Conservation (phyloP, 1,139 yeast species). For the Pneumocystis jirovecii region DNA sequence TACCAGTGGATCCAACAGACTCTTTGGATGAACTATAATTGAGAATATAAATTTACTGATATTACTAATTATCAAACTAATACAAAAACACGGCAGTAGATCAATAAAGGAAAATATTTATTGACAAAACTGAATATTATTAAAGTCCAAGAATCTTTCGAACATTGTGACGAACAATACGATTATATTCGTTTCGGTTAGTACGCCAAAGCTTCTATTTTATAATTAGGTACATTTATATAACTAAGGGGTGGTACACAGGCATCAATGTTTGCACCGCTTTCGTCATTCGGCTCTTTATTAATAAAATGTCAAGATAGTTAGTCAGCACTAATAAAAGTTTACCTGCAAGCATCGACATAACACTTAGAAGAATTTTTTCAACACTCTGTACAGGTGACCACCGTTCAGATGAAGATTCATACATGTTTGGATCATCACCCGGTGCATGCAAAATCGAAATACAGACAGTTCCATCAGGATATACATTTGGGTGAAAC, state of each 20-base stretch:
- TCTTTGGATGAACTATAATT: not conserved
- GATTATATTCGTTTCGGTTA: slow-evolving; percentile 49
- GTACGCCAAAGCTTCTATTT: slow-evolving; percentile 68
- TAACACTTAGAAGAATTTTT: slow-evolving; percentile 77
- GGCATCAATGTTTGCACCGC: slow-evolving; percentile 95
- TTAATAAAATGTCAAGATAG: not conserved
- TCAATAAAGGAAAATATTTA: not conserved
- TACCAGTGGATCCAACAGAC: not conserved
- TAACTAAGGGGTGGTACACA: slow-evolving; percentile 27
- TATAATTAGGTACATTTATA: slow-evolving; percentile 6
- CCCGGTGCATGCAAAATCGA: slow-evolving; percentile 93
- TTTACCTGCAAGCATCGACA: slow-evolving; percentile 67
- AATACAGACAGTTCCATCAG: slow-evolving; percentile 91
- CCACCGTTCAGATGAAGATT: slow-evolving; percentile 92
- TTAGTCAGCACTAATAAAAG: not conserved
- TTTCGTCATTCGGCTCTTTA: slow-evolving; percentile 78
- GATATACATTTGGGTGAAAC: slow-evolving; percentile 80
- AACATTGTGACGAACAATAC: slow-evolving; percentile 51
- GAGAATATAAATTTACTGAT: not conserved
- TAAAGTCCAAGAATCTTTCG: slow-evolving; percentile 49
- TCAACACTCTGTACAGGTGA: slow-evolving; percentile 95
- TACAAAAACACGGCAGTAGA: not conserved
- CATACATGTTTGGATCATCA: slow-evolving; percentile 92
- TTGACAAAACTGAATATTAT: not conserved
- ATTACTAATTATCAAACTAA: not conserved